phyloP scores from a whole-genome alignment of 2,329 filamentous ascomycete species.

The Thielaviopsis cerberus region DNA sequence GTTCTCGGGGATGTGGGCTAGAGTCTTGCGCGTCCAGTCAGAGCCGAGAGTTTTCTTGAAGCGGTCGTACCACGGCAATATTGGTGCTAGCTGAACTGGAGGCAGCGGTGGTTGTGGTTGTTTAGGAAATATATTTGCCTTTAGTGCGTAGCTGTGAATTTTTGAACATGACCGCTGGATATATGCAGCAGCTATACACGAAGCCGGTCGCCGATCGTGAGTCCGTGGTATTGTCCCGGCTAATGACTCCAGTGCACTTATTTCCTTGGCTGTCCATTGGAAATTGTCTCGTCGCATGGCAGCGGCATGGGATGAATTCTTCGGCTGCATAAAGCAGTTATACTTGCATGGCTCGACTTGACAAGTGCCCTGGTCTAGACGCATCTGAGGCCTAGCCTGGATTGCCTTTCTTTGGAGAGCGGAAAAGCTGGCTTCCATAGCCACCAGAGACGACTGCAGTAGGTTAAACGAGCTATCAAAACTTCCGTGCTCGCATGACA shows the following conservation, averaged over 20 bases:
- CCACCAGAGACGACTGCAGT: conserved; percentile 6
- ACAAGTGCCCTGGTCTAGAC: not conserved
- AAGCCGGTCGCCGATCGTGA: conserved; percentile 1
- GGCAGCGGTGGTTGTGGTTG: not conserved
- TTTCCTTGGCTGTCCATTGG: not conserved
- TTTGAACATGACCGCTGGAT: conserved; percentile 7
- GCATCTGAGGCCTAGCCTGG: not conserved
- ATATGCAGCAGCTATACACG: conserved; percentile 9
- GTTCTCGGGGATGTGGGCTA: conserved; percentile 35
- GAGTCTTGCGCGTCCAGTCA: conserved; percentile 37
- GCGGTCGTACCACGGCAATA: conserved; percentile 37
- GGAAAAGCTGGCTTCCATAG: conserved; percentile 1
- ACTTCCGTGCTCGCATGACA: conserved; percentile 43
- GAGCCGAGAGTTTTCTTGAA: conserved; percentile 33
- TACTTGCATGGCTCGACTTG: not conserved
- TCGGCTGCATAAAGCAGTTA: conserved; percentile 8
- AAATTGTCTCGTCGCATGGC: not conserved
- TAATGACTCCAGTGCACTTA: not conserved
- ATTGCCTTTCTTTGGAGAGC: conserved; percentile 3
- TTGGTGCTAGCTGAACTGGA: conserved; percentile 18
- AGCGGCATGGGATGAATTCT: not conserved
- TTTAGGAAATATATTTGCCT: not conserved
- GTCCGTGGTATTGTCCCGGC: conserved; percentile 5
- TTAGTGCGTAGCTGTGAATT: not conserved
- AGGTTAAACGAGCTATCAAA: conserved; percentile 22